A percentile compares a stretch with the other conserved stretches of the same genome.
These are phyloP conservation scores for Lentinula sp. DNA, from an alignment of 768 basidiomycete species.

Conservation along the genomic window DNA sequence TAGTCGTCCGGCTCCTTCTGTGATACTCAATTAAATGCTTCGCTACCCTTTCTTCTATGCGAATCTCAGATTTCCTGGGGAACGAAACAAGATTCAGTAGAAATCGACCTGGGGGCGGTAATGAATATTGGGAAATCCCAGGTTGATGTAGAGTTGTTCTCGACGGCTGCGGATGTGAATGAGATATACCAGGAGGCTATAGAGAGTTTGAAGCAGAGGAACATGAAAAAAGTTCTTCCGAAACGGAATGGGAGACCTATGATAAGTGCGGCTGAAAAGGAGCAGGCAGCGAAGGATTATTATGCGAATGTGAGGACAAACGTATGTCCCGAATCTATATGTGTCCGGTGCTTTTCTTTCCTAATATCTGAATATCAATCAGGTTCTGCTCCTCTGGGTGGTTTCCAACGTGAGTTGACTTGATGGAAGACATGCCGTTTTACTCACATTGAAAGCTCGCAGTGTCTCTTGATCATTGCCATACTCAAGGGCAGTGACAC, in stretches of 20 bases:
- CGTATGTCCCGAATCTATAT: slow-evolving; percentile 23
- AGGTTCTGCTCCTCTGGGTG: slow-evolving; percentile 77
- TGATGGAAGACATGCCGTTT: background rate
- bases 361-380: background rate
- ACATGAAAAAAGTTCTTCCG: slow-evolving; percentile 25
- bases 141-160: slow-evolving; percentile 83
- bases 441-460: background rate
- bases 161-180: slow-evolving; percentile 77
- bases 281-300: slow-evolving; percentile 76
- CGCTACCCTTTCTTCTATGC: slow-evolving; percentile 7
- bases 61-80: slow-evolving; percentile 78
- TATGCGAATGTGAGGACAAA: slow-evolving; percentile 87
- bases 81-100: slow-evolving; percentile 84
- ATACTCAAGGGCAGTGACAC: slow-evolving; percentile 59
- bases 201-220: slow-evolving; percentile 55
- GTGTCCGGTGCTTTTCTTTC: too few species aligned
- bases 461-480: slow-evolving; percentile 65
- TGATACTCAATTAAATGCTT: background rate
- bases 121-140: slow-evolving; percentile 74
- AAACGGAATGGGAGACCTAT: slow-evolving; percentile 12
- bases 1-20: too few species aligned
- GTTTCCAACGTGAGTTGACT: slow-evolving; percentile 62
- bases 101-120: slow-evolving; percentile 79
- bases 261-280: slow-evolving; percentile 55
- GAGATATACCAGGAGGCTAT: slow-evolving; percentile 82